phyloP scores from a whole-genome alignment of 2,329 filamentous ascomycete genomes.

The Venturia carpophila region DNA sequence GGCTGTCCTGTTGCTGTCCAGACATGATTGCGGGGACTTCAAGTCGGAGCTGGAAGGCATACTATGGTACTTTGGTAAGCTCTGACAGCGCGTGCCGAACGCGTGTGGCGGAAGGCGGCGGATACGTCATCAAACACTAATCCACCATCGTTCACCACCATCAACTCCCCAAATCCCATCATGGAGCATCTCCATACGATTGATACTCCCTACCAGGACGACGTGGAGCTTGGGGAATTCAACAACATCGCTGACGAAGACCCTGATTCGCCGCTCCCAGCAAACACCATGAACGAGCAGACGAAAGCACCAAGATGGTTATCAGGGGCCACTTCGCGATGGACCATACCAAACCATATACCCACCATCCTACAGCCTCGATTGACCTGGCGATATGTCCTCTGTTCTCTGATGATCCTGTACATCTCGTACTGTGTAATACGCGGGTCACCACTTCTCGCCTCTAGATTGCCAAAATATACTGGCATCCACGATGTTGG shows the following conservation, averaged over 20 bases:
- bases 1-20: too few species aligned
- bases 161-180: not conserved
- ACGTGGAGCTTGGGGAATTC: conserved; percentile 13
- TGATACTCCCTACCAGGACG: conserved; percentile 14
- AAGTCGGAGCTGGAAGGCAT: too few species aligned
- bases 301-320: conserved; percentile 15
- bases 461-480: conserved; percentile 58
- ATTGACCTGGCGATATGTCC: conserved; percentile 11
- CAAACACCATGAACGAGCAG: not conserved
- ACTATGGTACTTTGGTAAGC: too few species aligned
- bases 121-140: conserved; percentile 1
- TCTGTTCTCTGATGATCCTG: not conserved
- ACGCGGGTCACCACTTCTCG: conserved; percentile 36
- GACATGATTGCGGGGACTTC: too few species aligned
- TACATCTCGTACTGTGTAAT: conserved; percentile 31
- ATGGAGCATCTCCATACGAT: not conserved
- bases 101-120: not conserved
- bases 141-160: not conserved
- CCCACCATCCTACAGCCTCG: conserved; percentile 8
- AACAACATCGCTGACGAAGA: conserved; percentile 5
- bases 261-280: conserved; percentile 8
- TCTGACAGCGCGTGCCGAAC: not conserved
- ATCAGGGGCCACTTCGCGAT: not conserved
- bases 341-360: not conserved
- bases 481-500: conserved; percentile 72